Evolutionary conservation across 1,284 basidiomycete genomes (phyloP), one percentile per base, ranked within the genome.

Genomic region (Cryptococcus deneoformans): DNA sequence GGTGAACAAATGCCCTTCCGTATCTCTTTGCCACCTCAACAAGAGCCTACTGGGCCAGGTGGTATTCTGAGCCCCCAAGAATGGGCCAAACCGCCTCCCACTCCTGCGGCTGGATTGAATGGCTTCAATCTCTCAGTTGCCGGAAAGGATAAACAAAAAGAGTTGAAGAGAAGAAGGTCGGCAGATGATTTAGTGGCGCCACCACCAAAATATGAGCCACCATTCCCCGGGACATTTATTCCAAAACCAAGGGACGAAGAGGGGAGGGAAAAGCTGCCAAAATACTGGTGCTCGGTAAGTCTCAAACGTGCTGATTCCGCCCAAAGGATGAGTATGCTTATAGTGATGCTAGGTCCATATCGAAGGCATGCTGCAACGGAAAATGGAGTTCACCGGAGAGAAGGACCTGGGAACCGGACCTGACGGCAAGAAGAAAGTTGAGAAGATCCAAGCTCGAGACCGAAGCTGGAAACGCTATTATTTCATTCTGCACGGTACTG

Each of bases 401-500:
- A 16, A 29, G 8, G 34, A 47, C 8, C 46, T 47, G 9, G 29
- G 46, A 12, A 35, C 34, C 8, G 46, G 34, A 34, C 16, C 16
- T 14, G 34, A 47, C 46, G 46, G 46, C 20, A 47, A 47, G 16
- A 16, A 34, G 16, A 29, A 35, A 7, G 80, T 83, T 12, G 91
- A 93, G 0, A 91, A 92, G 8, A 81, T 92, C 3, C 91, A 95
- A 73, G 87, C 93, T 14, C 85, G 83, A 70, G 92, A 97, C 71
- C 83, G 96, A 40, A 90, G 90, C 69, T 99, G 95, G 95, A 85
- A 88, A 64, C 82, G 89, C 52, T 85, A 88, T 59, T 84, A 95
- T 69, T 90, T 92, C 74, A 90, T 96, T 62, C 79, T 99, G 44
- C 92, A 97, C 71, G 96, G 95, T 43, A 99, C 95, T 5, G 82